Conservation (phyloP, 768 basidiomycete species). For the Rhodotorula sphaerocarpa region DNA sequence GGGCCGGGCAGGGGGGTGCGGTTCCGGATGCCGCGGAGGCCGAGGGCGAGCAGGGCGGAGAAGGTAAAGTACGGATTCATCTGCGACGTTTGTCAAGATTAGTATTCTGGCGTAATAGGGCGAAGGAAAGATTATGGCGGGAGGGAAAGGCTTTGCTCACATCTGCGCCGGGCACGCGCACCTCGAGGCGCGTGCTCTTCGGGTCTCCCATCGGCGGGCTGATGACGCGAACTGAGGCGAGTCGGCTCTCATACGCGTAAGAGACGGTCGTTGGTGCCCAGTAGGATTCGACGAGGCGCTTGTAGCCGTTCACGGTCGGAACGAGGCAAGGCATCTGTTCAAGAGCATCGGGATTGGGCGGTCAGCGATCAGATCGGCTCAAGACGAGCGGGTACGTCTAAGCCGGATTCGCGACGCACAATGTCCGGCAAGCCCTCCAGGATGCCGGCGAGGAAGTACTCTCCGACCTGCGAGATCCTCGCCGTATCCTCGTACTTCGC, state of each 20-base stretch:
- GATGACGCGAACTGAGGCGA: conserved; percentile 83
- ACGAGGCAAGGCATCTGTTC: conserved; percentile 60
- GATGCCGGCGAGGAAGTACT: conserved; percentile 91
- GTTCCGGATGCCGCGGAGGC: conserved; percentile 77
- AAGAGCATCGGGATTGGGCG: too few species aligned
- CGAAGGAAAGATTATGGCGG: too few species aligned
- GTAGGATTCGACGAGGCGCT: conserved; percentile 64
- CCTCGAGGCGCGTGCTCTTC: conserved; percentile 77
- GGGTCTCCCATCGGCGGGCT: conserved; percentile 78
- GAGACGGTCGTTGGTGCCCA: conserved; percentile 44
- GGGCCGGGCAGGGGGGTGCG: conserved; percentile 59
- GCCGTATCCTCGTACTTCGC: conserved; percentile 74
- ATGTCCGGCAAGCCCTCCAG: conserved; percentile 78
- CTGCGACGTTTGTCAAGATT: too few species aligned
- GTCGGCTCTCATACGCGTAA: conserved; percentile 91
- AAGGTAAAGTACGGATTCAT: conserved; percentile 80
- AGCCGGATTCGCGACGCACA: conserved; percentile 47
- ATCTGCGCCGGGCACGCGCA: conserved; percentile 41
- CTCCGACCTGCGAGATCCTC: conserved; percentile 70
- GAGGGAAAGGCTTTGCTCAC: too few species aligned
- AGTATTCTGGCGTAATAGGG: too few species aligned
- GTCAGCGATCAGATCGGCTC: background rate
- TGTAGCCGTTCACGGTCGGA: conserved; percentile 53
- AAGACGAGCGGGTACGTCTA: background rate
- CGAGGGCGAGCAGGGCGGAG: conserved; percentile 76